Percentiles rank a stretch among this genome's conserved stretches.
phyloP scores from a whole-genome alignment of 1,139 yeast species.

The Candida sp. region DNA sequence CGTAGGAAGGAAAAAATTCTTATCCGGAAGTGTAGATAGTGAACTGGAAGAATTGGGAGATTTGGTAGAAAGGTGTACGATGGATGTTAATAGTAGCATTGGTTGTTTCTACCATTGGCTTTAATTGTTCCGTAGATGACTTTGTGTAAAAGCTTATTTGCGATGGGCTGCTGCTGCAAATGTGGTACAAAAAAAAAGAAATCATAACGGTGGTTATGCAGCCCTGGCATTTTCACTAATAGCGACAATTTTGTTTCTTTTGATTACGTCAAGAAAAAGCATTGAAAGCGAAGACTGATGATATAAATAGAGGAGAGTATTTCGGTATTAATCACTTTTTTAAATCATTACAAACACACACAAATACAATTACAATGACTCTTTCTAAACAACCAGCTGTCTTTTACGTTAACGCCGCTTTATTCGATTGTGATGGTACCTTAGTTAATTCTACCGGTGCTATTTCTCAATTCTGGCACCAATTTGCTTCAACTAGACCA shows the following conservation, averaged over 20 bases:
- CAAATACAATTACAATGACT: constrained; percentile 13
- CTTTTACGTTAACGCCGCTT: constrained; percentile 47
- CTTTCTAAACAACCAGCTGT: constrained; percentile 40
- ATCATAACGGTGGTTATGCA: background rate
- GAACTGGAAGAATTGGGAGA: no score
- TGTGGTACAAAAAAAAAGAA: background rate
- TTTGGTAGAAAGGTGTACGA: no score
- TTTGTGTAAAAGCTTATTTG: background rate
- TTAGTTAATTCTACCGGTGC: constrained; percentile 80
- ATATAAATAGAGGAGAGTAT: background rate
- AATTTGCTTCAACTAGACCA: constrained; percentile 66
- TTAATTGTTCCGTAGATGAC: no score
- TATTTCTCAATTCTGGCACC: constrained; percentile 78
- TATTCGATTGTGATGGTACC: constrained; percentile 86
- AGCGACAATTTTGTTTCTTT: background rate
- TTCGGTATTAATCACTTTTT: no score
- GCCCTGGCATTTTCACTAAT: background rate
- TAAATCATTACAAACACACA: background rate
- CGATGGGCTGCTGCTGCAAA: background rate
- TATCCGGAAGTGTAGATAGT: background rate
- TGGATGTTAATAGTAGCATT: no score
- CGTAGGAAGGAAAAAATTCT: background rate
- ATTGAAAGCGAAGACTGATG: background rate
- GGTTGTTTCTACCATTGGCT: no score
- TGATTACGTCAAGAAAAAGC: background rate